Base-by-base conservation (phyloP, 208 protist genomes). In the Crithidia mellificae region DNA sequence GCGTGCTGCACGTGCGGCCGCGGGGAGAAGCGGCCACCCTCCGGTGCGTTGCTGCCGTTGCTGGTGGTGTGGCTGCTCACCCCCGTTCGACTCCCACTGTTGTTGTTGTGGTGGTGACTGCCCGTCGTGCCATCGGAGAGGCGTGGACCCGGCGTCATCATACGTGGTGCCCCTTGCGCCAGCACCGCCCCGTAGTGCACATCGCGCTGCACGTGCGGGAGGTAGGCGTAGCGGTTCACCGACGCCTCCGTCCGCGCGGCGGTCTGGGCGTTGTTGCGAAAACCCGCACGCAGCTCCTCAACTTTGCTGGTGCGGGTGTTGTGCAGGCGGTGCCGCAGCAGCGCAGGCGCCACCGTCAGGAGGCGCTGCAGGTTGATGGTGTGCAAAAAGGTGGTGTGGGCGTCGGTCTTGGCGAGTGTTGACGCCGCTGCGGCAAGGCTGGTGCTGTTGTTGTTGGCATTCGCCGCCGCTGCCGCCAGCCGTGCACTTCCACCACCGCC, bases 101-200 rank as follows among this genome's bases (percentile, higher is more conserved):
- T 38, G 34, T 38, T 38, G 34, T 38, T 38, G 34, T 38, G 5
- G 34, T 38, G 5, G 34, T 38, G 11, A 11, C 11, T 38, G 34
- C 38, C 24, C 55, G 41, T 24, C 47, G 19, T 34, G 17, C 29
- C 46, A 24, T 30, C 34, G 49, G 55, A 72, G 29, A 89, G 81
- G 2, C 59, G 75, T 20, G 81, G 54, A 0, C 87, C 84, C 15
- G 68, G 72, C 20, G 30, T 22, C 81, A 92, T 82, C 39, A 53
- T 46, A 9, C 87, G 84, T 41, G 53, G 29, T 20, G 81, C 83
- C 36, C 74, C 52, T 53, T 85, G 78, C 46, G 71, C 52, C 41
- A 88, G 49, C 39, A 78, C 51, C 2, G 83, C 80, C 0, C 87
- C 81, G 47, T 83, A 88, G 34, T 71, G 61, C 39, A 91, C 67